Evolutionary conservation across 208 protist genomes (phyloP).

Genomic region (Crithidia acanthocephali): DNA sequence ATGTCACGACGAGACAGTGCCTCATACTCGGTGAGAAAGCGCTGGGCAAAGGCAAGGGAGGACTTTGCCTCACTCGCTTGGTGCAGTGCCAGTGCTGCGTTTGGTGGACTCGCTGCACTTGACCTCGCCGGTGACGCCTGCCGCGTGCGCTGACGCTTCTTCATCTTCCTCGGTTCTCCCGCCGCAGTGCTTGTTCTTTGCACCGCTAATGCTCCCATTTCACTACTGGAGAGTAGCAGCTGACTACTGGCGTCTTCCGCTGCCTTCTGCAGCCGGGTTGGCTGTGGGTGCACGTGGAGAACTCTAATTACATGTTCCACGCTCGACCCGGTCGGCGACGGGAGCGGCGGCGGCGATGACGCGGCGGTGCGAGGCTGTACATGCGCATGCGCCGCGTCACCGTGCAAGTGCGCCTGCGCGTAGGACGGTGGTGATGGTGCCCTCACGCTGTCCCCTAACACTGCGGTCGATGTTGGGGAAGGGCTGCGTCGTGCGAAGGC

Average conservation of each 20-base stretch:
- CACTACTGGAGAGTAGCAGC: not conserved
- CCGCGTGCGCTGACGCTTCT: not conserved
- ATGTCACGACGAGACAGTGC: constrained; percentile 33
- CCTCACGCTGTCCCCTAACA: too few relatives aligned
- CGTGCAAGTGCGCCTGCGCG: not conserved
- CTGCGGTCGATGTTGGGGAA: not conserved
- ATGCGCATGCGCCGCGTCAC: too few relatives aligned
- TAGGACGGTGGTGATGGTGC: constrained; percentile 5
- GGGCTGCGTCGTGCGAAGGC: not conserved
- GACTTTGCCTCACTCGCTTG: not conserved
- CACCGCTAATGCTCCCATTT: too few relatives aligned
- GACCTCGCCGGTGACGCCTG: not conserved
- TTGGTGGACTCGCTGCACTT: not conserved
- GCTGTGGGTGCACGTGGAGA: not conserved
- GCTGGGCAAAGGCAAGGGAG: constrained; percentile 12
- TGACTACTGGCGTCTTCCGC: not conserved
- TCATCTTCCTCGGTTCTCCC: too few relatives aligned
- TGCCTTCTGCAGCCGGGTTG: not conserved
- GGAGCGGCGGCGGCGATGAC: not conserved
- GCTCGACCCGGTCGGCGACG: not conserved
- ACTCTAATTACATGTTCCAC: not conserved
- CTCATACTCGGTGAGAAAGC: constrained; percentile 35
- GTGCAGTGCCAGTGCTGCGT: not conserved
- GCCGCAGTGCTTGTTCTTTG: too few relatives aligned
- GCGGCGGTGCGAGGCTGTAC: too few relatives aligned